Evolutionary conservation across 2,329 filamentous ascomycete species (phyloP).

Genomic region (Xylaria hypoxylon): DNA sequence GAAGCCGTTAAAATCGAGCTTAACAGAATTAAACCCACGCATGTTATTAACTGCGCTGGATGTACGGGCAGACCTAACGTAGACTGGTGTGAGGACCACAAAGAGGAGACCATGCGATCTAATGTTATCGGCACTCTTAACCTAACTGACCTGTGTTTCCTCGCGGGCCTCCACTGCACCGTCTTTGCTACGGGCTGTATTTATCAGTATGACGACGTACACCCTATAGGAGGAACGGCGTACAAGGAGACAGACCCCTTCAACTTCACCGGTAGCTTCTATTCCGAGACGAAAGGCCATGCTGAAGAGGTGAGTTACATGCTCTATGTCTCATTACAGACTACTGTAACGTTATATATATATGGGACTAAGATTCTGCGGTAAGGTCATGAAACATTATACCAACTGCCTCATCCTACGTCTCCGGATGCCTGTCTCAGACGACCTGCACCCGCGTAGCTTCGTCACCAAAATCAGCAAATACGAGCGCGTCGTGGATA

Average conservation of each 20-base stretch:
- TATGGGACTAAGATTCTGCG: slow-evolving; percentile 29
- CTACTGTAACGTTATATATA: background rate
- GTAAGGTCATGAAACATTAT: slow-evolving; percentile 71
- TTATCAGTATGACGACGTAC: slow-evolving; percentile 71
- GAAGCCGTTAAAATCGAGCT: slow-evolving; percentile 68
- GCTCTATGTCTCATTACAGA: too few relatives aligned
- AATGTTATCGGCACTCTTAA: slow-evolving; percentile 75
- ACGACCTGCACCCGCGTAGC: slow-evolving; percentile 73
- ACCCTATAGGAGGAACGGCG: slow-evolving; percentile 69
- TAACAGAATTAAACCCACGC: slow-evolving; percentile 70
- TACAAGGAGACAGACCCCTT: slow-evolving; percentile 71
- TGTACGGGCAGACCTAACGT: slow-evolving; percentile 75
- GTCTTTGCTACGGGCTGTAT: slow-evolving; percentile 77
- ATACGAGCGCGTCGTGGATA: slow-evolving; percentile 74
- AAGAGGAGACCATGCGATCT: slow-evolving; percentile 73
- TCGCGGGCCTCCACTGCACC: slow-evolving; percentile 70
- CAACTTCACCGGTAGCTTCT: slow-evolving; percentile 76
- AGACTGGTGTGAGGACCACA: slow-evolving; percentile 78
- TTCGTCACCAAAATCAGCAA: slow-evolving; percentile 77
- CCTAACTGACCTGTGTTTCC: slow-evolving; percentile 70
- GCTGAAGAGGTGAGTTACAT: slow-evolving; percentile 69
- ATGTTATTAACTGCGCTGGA: slow-evolving; percentile 75
- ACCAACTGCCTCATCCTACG: slow-evolving; percentile 71
- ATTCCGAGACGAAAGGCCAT: slow-evolving; percentile 74
- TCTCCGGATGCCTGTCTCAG: slow-evolving; percentile 76